Conservation (phyloP, 805 yeast genomes). For the Saccharomycopsis schoenii region DNA sequence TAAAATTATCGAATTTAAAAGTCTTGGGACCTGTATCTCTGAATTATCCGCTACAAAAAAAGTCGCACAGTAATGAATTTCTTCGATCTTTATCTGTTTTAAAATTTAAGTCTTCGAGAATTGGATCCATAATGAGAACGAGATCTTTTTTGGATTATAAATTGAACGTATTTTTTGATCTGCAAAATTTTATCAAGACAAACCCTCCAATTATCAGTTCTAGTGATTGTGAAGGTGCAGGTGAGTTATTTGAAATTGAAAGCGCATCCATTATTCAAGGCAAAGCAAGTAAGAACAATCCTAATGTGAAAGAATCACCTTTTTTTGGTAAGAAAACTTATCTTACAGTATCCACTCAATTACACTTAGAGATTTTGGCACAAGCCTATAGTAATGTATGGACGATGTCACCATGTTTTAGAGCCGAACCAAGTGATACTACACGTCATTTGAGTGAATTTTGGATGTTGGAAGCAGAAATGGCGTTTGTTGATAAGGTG, state of each 20-base stretch:
- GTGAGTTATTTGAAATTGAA: conserved; percentile 67
- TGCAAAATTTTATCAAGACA: conserved; percentile 53
- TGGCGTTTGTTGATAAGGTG: conserved; percentile 53
- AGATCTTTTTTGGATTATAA: conserved; percentile 56
- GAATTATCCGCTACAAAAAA: conserved; percentile 77
- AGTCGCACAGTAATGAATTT: conserved; percentile 53
- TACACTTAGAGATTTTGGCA: conserved; percentile 77
- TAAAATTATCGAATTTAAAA: conserved; percentile 31
- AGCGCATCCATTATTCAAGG: conserved; percentile 27
- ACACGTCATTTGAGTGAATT: conserved; percentile 88
- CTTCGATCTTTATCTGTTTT: conserved; percentile 66
- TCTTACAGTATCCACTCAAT: conserved; percentile 84
- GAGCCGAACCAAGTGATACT: conserved; percentile 91
- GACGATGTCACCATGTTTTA: conserved; percentile 83
- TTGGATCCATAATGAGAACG: conserved; percentile 58
- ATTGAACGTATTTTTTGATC: conserved; percentile 44
- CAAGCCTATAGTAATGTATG: conserved; percentile 72
- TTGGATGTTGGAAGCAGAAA: conserved; percentile 96
- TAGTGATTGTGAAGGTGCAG: conserved; percentile 96
- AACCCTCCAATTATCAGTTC: conserved; percentile 81
- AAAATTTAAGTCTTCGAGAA: conserved; percentile 62
- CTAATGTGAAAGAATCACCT: conserved; percentile 10
- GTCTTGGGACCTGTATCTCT: conserved; percentile 55
- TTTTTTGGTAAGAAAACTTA: conserved; percentile 64
- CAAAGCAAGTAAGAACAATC: conserved; percentile 19